A percentile compares a stretch with the other conserved stretches of the same genome.
Conservation (phyloP, 2,329 filamentous ascomycete genomes). For the Aureobasidium sp. region DNA sequence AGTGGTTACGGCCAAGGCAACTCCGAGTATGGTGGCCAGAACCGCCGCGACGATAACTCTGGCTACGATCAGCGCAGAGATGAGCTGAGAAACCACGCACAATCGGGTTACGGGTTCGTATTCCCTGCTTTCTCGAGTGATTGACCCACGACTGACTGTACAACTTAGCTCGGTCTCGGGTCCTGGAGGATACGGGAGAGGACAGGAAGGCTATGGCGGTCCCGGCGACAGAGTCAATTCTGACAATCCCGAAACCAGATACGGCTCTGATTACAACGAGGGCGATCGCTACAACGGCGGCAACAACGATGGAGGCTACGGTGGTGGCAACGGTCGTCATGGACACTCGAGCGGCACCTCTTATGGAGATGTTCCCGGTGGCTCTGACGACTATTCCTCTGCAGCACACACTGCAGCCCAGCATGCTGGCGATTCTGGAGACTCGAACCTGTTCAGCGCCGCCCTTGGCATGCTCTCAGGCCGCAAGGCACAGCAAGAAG, state of each 20-base stretch:
- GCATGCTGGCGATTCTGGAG: slow-evolving; percentile 43
- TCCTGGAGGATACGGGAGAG: slow-evolving; percentile 10
- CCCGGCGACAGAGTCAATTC: not conserved
- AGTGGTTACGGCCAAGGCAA: slow-evolving; percentile 17
- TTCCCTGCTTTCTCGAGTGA: not conserved
- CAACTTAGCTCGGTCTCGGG: not conserved
- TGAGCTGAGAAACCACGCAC: slow-evolving; percentile 14
- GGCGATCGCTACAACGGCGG: slow-evolving; percentile 17
- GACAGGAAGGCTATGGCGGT: slow-evolving; percentile 7
- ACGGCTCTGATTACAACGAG: slow-evolving; percentile 11
- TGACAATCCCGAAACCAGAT: slow-evolving; percentile 3
- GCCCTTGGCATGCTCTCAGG: slow-evolving; percentile 48
- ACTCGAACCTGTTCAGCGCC: slow-evolving; percentile 45
- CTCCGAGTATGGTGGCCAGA: slow-evolving; percentile 15
- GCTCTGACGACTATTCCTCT: slow-evolving; percentile 43
- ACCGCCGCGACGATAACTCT: slow-evolving; percentile 12
- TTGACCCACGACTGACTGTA: not conserved
- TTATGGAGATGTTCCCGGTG: slow-evolving; percentile 32
- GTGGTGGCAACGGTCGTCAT: slow-evolving; percentile 20
- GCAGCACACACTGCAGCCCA: slow-evolving; percentile 48
- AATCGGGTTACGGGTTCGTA: slow-evolving; percentile 16
- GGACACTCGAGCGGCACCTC: slow-evolving; percentile 33
- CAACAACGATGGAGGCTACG: slow-evolving; percentile 19
- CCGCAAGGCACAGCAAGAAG: slow-evolving; percentile 43
- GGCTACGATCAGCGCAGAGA: slow-evolving; percentile 15